Percentiles rank a stretch among this genome's conserved stretches.
Evolutionary conservation across 1,284 basidiomycete species (phyloP).

Genomic region (Puccinia coronata): DNA sequence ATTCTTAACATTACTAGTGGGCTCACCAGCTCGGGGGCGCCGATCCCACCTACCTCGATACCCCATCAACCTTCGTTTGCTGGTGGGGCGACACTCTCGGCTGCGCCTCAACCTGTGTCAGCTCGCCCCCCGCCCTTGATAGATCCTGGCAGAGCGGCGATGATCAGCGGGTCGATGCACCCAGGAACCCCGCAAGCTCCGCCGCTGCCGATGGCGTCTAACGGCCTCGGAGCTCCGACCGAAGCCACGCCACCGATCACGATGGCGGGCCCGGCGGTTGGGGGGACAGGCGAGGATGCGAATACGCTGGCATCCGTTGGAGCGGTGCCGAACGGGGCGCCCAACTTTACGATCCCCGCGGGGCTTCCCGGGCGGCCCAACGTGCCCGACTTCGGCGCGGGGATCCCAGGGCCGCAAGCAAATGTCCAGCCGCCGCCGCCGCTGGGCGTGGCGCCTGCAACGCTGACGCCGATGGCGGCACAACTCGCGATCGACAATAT

Average conservation of each 20-base stretch:
- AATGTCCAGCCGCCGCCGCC: background rate
- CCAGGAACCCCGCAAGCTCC: background rate
- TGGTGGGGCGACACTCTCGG: slow-evolving; percentile 54
- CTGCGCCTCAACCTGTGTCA: slow-evolving; percentile 56
- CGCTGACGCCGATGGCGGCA: slow-evolving; percentile 29
- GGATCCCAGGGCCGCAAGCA: slow-evolving; percentile 35
- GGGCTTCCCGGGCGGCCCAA: slow-evolving; percentile 46
- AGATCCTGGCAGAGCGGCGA: slow-evolving; percentile 46
- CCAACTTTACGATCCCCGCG: slow-evolving; percentile 22
- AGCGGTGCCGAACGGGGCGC: background rate
- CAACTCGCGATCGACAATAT: slow-evolving; percentile 45
- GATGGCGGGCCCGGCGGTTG: slow-evolving; percentile 7
- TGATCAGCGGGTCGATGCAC: slow-evolving; percentile 38
- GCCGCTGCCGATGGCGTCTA: background rate
- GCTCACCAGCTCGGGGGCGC: slow-evolving; percentile 63
- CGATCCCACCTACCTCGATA: slow-evolving; percentile 49
- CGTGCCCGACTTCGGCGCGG: slow-evolving; percentile 46
- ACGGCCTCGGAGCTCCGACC: background rate
- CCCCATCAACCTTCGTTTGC: slow-evolving; percentile 45
- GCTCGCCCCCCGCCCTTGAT: slow-evolving; percentile 66
- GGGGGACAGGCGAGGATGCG: background rate
- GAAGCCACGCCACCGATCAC: slow-evolving; percentile 16
- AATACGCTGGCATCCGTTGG: background rate
- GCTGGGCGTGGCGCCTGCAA: background rate
- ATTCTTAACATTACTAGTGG: slow-evolving; percentile 63